These are phyloP conservation scores for Mucor velutinosus DNA, from an alignment of 371 early-diverging fungal genomes.

Conservation along the genomic window DNA sequence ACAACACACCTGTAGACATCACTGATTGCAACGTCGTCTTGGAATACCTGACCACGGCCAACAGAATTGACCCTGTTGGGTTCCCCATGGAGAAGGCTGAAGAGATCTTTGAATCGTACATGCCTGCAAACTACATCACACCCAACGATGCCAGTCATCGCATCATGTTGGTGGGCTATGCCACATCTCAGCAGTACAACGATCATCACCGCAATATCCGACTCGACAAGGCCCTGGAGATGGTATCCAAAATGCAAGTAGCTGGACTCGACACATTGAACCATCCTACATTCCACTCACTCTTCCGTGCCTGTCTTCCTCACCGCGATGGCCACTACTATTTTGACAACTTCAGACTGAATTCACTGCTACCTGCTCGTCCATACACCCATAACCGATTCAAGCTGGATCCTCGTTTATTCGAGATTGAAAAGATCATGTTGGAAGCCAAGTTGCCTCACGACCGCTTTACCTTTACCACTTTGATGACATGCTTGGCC, in stretches of 20 bases:
- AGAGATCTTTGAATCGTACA: conserved; percentile 30
- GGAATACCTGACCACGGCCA: conserved; percentile 36
- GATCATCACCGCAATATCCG: conserved; percentile 19
- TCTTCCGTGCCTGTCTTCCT: conserved; percentile 48
- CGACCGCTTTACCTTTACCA: conserved; percentile 36
- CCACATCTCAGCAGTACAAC: conserved; percentile 33
- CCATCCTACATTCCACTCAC: conserved; percentile 32
- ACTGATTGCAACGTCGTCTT: conserved; percentile 37
- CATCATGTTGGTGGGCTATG: conserved; percentile 37
- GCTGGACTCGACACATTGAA: conserved; percentile 24
- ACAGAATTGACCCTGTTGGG: conserved; percentile 31
- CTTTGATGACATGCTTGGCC: conserved; percentile 45
- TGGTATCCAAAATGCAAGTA: conserved; percentile 34
- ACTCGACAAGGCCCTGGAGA: conserved; percentile 38
- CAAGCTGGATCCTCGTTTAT: conserved; percentile 39
- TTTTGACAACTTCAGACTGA: conserved; percentile 37
- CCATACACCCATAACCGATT: conserved; percentile 1
- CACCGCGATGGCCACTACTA: conserved; percentile 31
- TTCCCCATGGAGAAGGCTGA: conserved; percentile 43
- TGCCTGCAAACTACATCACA: conserved; percentile 32
- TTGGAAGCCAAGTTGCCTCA: conserved; percentile 40
- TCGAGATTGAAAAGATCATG: conserved; percentile 52
- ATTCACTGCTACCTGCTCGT: conserved; percentile 15
- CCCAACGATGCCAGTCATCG: conserved; percentile 36
- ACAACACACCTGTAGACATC: conserved; percentile 16